These are phyloP conservation scores for Lactarius trivialis DNA, from an alignment of 768 basidiomycete species.

Conservation along the genomic window DNA sequence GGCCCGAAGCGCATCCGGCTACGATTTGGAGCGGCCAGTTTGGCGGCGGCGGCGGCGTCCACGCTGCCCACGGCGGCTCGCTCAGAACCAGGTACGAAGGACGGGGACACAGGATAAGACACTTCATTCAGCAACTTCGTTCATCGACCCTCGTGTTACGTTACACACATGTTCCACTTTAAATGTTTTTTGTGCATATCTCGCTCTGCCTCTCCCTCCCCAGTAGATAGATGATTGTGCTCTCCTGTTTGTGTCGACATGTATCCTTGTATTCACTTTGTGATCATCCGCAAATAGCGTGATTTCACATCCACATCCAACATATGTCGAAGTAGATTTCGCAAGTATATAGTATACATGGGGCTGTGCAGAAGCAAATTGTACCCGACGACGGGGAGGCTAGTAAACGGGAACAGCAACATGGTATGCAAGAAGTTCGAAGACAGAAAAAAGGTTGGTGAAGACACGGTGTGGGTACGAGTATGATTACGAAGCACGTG, in stretches of 20 bases:
- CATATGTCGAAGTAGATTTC: conserved; percentile 19
- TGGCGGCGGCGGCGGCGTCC: conserved; percentile 29
- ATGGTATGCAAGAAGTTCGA: conserved; percentile 30
- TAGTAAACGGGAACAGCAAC: conserved; percentile 24
- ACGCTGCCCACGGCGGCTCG: conserved; percentile 35
- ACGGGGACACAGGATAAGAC: conserved; percentile 66
- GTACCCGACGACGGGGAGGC: conserved; percentile 28
- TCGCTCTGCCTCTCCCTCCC: neutral
- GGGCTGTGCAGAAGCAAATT: conserved; percentile 25
- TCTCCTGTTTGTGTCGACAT: conserved; percentile 15
- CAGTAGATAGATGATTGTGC: conserved; percentile 6
- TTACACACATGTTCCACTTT: neutral
- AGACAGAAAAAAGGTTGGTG: conserved; percentile 23
- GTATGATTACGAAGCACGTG: conserved; percentile 25
- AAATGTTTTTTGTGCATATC: conserved; percentile 14
- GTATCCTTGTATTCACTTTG: conserved; percentile 19
- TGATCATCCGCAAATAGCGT: neutral
- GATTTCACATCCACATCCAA: conserved; percentile 16
- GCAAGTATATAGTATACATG: conserved; percentile 29
- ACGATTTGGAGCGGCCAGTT: conserved; percentile 49
- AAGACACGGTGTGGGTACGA: conserved; percentile 24
- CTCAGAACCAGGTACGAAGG: conserved; percentile 63
- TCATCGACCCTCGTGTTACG: neutral
- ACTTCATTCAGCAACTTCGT: neutral
- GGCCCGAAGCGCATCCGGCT: conserved; percentile 66